Base-by-base conservation (phyloP, 2,329 filamentous ascomycete species). In the Fusarium hostae region DNA sequence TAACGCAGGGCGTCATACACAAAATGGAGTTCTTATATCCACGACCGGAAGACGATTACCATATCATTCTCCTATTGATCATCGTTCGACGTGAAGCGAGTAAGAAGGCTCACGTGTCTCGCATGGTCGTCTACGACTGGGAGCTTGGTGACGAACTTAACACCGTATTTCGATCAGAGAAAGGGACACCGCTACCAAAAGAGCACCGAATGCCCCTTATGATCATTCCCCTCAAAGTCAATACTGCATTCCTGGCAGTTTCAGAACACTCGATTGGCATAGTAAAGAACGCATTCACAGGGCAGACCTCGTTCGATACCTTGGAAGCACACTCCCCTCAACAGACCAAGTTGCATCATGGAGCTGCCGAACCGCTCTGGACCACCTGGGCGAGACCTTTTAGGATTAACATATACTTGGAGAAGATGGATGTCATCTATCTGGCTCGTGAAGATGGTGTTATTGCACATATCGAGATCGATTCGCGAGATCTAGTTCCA, bases 1-100 rank as follows among this genome's bases (percentile, higher is more conserved):
- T 80, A 13, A 84, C 94, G 11, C 87, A 90, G 11, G 94, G 93
- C 2, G 85, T 91, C n/a, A 93, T 98, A 60, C 86, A 95, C 75
- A 92, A 94, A 74, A 91, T 98, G 85, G 92, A 94, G 26, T 99
- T 98, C 71, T 85, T 99, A 5, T 89, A 92, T 65, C 93, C 94
- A 11, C 86, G 86, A 13, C 81, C 87, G 1, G 86, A 89, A 58
- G 90, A 95, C 66, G 86, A 89, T 13, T 85, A 90, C 59, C 90
- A 91, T 74, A 88, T 97, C 45, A 91, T 97, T n/a, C 85, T 98
- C 6, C 83, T 97, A 15, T 82, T 97, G 44, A 86, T 91, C 22
- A 75, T 89, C 20, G 80, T 86, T 56, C 82, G 81, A 37, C 82
- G 83, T 35, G 85, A 86, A 60, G 67, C 69, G 9, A 63, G 16